These are phyloP conservation scores for Dryas drummondii DNA, from an alignment of 306 rosid species.

Conservation along the genomic window DNA sequence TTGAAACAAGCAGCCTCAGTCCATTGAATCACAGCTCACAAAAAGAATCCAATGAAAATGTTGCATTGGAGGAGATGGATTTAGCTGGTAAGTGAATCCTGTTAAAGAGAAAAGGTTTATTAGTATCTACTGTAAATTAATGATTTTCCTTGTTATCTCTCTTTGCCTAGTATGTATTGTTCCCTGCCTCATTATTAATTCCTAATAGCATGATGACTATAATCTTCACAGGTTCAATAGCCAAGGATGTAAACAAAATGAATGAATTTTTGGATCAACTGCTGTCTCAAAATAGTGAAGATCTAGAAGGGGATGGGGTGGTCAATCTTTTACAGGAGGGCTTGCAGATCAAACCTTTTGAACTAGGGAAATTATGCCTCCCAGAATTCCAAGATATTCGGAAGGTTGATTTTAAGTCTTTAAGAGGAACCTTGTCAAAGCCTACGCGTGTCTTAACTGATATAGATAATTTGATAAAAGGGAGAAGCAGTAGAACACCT, in stretches of 20 bases:
- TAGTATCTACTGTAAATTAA: neutral
- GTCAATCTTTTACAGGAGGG: constrained; percentile 56
- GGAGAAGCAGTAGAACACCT: constrained; percentile 38
- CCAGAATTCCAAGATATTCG: constrained; percentile 54
- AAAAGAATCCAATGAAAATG: constrained; percentile 25
- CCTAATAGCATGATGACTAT: constrained; percentile 14
- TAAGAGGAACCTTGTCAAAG: constrained; percentile 39
- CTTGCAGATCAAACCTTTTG: constrained; percentile 66
- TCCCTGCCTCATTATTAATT: neutral
- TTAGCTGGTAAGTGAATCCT: constrained; percentile 40
- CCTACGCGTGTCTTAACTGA: constrained; percentile 44
- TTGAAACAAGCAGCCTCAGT: constrained; percentile 36
- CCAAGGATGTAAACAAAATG: constrained; percentile 34
- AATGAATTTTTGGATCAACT: constrained; percentile 53
- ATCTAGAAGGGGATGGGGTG: constrained; percentile 57
- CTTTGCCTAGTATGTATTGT: neutral
- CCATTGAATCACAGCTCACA: constrained; percentile 34
- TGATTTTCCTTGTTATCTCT: neutral
- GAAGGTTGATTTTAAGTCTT: constrained; percentile 44
- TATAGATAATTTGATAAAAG: constrained; percentile 45
- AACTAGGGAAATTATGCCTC: constrained; percentile 47
- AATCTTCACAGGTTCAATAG: constrained; percentile 45
- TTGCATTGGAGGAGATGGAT: constrained; percentile 33
- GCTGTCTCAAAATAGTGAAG: constrained; percentile 52
- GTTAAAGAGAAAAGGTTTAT: neutral